These are phyloP conservation scores for Meripilus lineatus DNA, from an alignment of 1,284 basidiomycete genomes.

Conservation along the genomic window DNA sequence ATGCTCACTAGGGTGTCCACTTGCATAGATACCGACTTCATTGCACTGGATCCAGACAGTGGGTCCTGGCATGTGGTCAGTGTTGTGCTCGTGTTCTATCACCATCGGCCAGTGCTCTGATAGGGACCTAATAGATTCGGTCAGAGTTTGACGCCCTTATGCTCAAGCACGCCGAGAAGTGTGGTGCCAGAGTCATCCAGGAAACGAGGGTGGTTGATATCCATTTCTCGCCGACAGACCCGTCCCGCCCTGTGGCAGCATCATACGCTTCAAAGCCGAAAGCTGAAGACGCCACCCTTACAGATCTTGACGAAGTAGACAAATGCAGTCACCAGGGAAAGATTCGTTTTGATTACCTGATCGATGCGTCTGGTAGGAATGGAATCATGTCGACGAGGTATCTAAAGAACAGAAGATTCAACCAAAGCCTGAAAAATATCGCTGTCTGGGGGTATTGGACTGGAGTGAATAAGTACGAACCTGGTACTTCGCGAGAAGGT, in stretches of 20 bases:
- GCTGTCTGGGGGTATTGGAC: slow-evolving; percentile 71
- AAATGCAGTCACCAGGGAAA: too few species aligned
- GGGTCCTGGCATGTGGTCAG: slow-evolving; percentile 28
- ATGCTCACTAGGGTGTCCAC: too few species aligned
- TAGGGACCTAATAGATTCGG: slow-evolving; percentile 15
- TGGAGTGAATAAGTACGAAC: slow-evolving; percentile 43
- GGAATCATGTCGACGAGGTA: slow-evolving; percentile 57
- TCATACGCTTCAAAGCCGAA: neutral
- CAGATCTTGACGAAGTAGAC: too few species aligned
- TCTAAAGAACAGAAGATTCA: slow-evolving; percentile 58
- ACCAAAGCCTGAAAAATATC: slow-evolving; percentile 58
- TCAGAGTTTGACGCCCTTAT: slow-evolving; percentile 31
- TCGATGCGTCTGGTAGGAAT: slow-evolving; percentile 62
- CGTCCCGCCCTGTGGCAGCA: slow-evolving; percentile 12
- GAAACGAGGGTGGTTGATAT: slow-evolving; percentile 22
- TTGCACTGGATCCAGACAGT: slow-evolving; percentile 23
- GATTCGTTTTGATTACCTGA: slow-evolving; percentile 53
- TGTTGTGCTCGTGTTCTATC: neutral
- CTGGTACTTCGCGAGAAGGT: slow-evolving; percentile 44
- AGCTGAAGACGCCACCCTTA: neutral
- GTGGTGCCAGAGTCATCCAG: slow-evolving; percentile 27
- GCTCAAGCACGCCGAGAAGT: slow-evolving; percentile 24
- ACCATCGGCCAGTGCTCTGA: neutral
- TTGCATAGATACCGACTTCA: slow-evolving; percentile 28
- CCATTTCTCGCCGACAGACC: slow-evolving; percentile 14